Conservation (phyloP, 331 rosid species). For the Rhamnella rubrinervis region DNA sequence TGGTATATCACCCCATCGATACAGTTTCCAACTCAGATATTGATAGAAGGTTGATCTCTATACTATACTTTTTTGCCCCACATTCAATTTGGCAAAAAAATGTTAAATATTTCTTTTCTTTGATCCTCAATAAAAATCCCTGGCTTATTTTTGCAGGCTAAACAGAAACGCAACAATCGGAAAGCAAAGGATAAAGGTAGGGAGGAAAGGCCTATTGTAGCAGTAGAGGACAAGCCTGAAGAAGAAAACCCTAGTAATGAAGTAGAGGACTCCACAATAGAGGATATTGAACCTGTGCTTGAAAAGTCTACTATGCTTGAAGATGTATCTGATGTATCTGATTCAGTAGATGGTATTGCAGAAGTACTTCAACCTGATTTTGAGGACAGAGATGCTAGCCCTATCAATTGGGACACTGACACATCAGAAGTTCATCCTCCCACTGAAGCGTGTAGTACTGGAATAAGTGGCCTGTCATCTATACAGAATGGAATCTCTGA, state of each 20-base stretch:
- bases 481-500: constrained; percentile 63
- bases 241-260: constrained; percentile 50
- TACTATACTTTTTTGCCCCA: background rate
- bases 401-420: constrained; percentile 92
- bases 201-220: constrained; percentile 58
- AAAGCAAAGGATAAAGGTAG: constrained; percentile 85
- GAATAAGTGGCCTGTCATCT: constrained; percentile 51
- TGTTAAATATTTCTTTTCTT: background rate
- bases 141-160: constrained; percentile 53
- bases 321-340: constrained; percentile 79
- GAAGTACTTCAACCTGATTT: constrained; percentile 74
- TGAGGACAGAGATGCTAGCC: constrained; percentile 89
- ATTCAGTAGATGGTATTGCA: constrained; percentile 71
- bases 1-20: background rate
- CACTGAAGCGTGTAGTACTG: constrained; percentile 59
- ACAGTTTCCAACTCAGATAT: background rate
- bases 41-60: background rate
- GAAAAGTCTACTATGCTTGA: constrained; percentile 68
- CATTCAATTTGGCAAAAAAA: background rate
- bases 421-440: constrained; percentile 86
- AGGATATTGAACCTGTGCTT: constrained; percentile 46
- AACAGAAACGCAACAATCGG: constrained; percentile 81
- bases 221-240: constrained; percentile 42
- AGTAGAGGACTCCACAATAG: constrained; percentile 50
- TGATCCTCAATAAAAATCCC: constrained; percentile 22